Evolutionary conservation across 768 basidiomycete genomes (phyloP).

Genomic region (Boletales sp.): DNA sequence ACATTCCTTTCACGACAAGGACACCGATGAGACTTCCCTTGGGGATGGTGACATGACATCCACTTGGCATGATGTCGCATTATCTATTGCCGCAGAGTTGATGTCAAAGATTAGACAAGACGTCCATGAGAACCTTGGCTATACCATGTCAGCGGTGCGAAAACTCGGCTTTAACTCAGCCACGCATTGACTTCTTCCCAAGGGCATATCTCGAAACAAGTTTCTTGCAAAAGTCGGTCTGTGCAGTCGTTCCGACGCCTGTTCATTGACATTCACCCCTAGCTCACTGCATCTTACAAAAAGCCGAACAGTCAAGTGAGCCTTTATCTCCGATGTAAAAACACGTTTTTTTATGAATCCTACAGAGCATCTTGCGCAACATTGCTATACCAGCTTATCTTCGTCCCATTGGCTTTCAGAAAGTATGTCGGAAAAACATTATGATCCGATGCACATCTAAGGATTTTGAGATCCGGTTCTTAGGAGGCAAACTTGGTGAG

Average conservation of each 20-base stretch:
- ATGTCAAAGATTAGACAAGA: conserved; percentile 73
- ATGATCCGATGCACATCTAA: conserved; percentile 2
- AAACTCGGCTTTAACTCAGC: background rate
- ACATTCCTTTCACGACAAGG: conserved; percentile 30
- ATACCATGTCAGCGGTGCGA: conserved; percentile 90
- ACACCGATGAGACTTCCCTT: conserved; percentile 9
- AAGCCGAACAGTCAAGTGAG: conserved; percentile 84
- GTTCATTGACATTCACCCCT: conserved; percentile 1
- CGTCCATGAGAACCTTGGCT: conserved; percentile 70
- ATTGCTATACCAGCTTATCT: conserved; percentile 83
- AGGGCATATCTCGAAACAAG: conserved; percentile 93
- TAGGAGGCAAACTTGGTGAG: conserved; percentile 92
- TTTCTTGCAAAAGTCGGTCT: conserved; percentile 82
- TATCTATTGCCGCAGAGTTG: conserved; percentile 84
- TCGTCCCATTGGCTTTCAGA: conserved; percentile 82
- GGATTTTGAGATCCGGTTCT: conserved; percentile 71
- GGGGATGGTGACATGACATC: conserved; percentile 31
- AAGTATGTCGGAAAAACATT: conserved; percentile 40
- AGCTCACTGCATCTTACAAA: conserved; percentile 89
- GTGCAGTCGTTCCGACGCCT: background rate
- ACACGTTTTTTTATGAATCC: conserved; percentile 1
- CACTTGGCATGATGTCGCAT: conserved; percentile 91
- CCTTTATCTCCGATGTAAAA: background rate
- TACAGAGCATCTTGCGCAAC: conserved; percentile 80
- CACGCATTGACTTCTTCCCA: background rate